phyloP scores from a whole-genome alignment of 1,284 basidiomycete genomes.

The Leccinum subrobustum region DNA sequence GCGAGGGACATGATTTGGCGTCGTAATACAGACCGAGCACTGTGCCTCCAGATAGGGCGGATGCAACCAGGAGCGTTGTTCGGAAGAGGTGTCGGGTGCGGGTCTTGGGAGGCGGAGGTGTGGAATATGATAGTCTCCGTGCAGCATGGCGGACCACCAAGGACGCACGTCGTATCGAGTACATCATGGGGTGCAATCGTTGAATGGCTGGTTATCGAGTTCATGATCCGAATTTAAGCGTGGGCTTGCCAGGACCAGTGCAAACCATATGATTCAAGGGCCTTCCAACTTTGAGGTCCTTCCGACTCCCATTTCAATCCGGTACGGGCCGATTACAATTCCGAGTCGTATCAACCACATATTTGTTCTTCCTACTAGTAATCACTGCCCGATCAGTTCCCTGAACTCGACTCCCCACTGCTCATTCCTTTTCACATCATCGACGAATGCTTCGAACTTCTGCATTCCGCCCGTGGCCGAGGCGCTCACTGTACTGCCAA shows the following conservation, averaged over 20 bases:
- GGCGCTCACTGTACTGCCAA: constrained; percentile 55
- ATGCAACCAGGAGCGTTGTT: constrained; percentile 17
- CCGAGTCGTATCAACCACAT: neutral
- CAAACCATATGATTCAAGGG: neutral
- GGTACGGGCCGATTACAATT: neutral
- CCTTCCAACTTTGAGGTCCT: constrained; percentile 19
- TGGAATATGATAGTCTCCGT: constrained; percentile 5
- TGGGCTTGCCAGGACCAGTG: neutral
- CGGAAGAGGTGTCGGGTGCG: constrained; percentile 9
- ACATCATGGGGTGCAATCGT: constrained; percentile 8
- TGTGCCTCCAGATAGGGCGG: constrained; percentile 21
- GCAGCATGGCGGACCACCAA: neutral
- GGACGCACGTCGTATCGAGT: constrained; percentile 13
- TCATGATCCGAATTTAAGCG: neutral
- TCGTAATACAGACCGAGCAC: constrained; percentile 24
- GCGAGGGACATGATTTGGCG: constrained; percentile 27
- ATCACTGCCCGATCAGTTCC: constrained; percentile 44
- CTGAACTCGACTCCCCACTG: constrained; percentile 69
- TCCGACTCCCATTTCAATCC: constrained; percentile 5
- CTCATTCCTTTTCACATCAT: constrained; percentile 59
- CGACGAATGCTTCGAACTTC: constrained; percentile 76
- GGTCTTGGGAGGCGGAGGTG: neutral
- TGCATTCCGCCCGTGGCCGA: constrained; percentile 38
- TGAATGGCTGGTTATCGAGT: neutral
- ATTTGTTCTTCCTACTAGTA: neutral